Conservation (phyloP, 371 early-diverging fungal genomes). For the Mucor racemosus region DNA sequence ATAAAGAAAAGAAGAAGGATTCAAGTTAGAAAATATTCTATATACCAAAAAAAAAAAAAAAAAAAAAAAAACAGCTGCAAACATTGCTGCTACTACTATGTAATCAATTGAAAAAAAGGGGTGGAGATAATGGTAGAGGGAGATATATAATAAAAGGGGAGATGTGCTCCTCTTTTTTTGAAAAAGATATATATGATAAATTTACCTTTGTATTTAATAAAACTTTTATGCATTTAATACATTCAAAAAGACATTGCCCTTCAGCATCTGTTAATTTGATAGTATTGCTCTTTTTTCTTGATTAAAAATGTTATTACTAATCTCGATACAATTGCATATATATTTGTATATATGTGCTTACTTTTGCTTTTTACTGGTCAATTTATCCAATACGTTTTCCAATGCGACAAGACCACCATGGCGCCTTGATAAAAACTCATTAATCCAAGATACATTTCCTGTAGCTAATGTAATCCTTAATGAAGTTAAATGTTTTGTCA, state of each 20-base stretch:
- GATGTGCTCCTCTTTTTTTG: neutral
- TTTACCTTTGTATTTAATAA: slow-evolving; percentile 64
- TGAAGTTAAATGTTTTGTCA: slow-evolving; percentile 58
- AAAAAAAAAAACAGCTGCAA: neutral
- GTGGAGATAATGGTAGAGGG: neutral
- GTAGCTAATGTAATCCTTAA: slow-evolving; percentile 56
- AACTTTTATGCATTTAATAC: slow-evolving; percentile 61
- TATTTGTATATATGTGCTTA: too few species aligned
- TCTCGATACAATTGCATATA: too few species aligned
- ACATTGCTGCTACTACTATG: neutral
- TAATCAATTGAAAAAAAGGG: neutral
- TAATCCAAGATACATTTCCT: slow-evolving; percentile 62
- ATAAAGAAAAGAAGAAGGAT: slow-evolving; percentile 6
- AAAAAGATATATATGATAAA: neutral
- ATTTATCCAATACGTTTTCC: slow-evolving; percentile 58
- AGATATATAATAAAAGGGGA: neutral
- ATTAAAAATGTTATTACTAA: too few species aligned
- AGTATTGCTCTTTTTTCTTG: slow-evolving; percentile 22
- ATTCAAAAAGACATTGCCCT: slow-evolving; percentile 54
- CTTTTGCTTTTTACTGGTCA: slow-evolving; percentile 53
- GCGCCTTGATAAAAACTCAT: slow-evolving; percentile 58
- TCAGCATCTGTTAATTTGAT: slow-evolving; percentile 29
- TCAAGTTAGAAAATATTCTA: neutral
- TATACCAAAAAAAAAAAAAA: too few species aligned
- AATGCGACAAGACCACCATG: slow-evolving; percentile 56